phyloP scores from a whole-genome alignment of 495 filamentous ascomycete genomes.

The Parathielavia appendiculata region DNA sequence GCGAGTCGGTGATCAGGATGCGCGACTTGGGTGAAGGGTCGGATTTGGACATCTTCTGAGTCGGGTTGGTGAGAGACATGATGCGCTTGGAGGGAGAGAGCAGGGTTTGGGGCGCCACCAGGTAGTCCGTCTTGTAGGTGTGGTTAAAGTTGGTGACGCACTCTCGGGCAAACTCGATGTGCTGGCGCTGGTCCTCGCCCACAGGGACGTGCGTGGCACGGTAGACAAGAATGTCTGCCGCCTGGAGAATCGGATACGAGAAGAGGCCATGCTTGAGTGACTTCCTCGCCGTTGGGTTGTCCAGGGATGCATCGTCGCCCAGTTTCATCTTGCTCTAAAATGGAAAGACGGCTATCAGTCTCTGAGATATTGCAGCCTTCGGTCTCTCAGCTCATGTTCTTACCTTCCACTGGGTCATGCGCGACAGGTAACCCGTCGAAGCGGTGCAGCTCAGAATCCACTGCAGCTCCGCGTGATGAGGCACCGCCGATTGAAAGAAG shows the following conservation, averaged over 20 bases:
- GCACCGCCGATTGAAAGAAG: constrained; percentile 77
- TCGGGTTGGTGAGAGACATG: constrained; percentile 78
- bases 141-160: constrained; percentile 81
- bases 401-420: constrained; percentile 98
- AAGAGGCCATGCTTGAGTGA: constrained; percentile 84
- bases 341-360: background rate
- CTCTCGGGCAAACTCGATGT: constrained; percentile 86
- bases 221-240: constrained; percentile 89
- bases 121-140: constrained; percentile 57
- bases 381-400: background rate
- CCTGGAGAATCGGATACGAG: constrained; percentile 93
- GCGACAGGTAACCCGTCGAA: constrained; percentile 77
- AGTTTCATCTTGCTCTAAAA: constrained; percentile 64
- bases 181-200: constrained; percentile 87
- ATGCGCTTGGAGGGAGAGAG: constrained; percentile 71
- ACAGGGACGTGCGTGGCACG: constrained; percentile 91
- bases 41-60: constrained; percentile 90
- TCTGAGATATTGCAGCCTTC: background rate
- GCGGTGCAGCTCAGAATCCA: constrained; percentile 93
- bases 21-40: constrained; percentile 61
- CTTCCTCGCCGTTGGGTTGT: constrained; percentile 48
- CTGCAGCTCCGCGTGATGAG: constrained; percentile 80
- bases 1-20: constrained; percentile 72
- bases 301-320: constrained; percentile 48
- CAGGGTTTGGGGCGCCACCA: constrained; percentile 62